These are phyloP conservation scores for Fusarium heterosporum DNA, from an alignment of 2,329 filamentous ascomycete species.

Conservation along the genomic window DNA sequence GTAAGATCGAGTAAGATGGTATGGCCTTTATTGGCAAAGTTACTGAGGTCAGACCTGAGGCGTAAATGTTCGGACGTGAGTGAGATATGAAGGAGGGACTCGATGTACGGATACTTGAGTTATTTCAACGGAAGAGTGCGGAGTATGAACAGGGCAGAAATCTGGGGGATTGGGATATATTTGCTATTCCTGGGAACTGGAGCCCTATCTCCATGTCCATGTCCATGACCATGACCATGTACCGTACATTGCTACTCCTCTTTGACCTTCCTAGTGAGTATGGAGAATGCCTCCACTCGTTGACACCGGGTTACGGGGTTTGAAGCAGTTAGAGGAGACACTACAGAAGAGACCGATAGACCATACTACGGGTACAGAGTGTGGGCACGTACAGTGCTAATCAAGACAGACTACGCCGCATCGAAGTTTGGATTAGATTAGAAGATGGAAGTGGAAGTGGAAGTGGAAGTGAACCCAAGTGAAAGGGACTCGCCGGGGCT, in stretches of 20 bases:
- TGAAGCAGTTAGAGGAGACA: constrained; percentile 32
- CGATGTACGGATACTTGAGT: not conserved
- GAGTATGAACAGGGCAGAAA: constrained; percentile 20
- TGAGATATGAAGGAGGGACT: constrained; percentile 2
- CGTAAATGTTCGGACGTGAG: constrained; percentile 13
- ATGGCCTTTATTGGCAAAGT: constrained; percentile 22
- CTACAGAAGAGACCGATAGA: constrained; percentile 14
- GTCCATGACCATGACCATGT: not conserved
- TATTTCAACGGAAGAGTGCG: constrained; percentile 19
- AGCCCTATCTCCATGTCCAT: constrained; percentile 19
- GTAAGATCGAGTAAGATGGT: constrained; percentile 30
- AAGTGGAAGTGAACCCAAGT: not conserved
- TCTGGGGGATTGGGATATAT: constrained; percentile 35
- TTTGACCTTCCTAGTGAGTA: constrained; percentile 21
- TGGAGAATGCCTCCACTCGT: constrained; percentile 38
- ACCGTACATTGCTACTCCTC: constrained; percentile 21
- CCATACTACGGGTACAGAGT: constrained; percentile 1
- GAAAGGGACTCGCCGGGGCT: constrained; percentile 41
- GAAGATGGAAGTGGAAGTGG: constrained; percentile 19
- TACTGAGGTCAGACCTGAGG: constrained; percentile 25
- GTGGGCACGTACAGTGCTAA: constrained; percentile 21
- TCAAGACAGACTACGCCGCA: constrained; percentile 26
- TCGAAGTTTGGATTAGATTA: constrained; percentile 28
- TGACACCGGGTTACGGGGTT: constrained; percentile 39
- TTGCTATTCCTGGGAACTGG: constrained; percentile 29